Conservation (phyloP, 106 monocot genomes). For the Phalaenopsis aphrodite region DNA sequence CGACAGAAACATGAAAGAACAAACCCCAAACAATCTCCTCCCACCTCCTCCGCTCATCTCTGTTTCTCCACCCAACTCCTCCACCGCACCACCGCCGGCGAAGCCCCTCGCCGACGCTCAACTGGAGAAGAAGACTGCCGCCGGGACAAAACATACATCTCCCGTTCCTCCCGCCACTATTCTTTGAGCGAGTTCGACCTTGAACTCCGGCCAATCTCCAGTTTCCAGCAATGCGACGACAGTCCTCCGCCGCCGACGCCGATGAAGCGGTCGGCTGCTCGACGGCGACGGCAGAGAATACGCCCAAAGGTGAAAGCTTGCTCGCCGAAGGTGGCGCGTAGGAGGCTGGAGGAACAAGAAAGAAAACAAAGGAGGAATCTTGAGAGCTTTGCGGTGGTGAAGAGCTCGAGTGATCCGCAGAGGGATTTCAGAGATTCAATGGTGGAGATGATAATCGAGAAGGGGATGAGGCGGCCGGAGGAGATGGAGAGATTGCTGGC, state of each 20-base stretch:
- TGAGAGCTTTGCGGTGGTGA: conserved; percentile 66
- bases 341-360: conserved; percentile 1
- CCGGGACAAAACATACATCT: neutral
- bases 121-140: neutral
- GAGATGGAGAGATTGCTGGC: conserved; percentile 74
- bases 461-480: conserved; percentile 47
- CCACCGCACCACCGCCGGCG: neutral
- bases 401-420: conserved; percentile 54
- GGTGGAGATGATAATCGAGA: conserved; percentile 74
- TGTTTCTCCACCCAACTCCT: too few relatives aligned
- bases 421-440: conserved; percentile 80
- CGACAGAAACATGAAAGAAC: too few relatives aligned
- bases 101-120: conserved; percentile 3
- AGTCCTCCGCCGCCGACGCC: neutral
- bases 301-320: conserved; percentile 25
- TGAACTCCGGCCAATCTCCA: too few relatives aligned
- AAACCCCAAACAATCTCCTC: neutral
- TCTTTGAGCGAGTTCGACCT: neutral
- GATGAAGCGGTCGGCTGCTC: neutral
- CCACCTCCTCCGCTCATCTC: neutral
- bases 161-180: neutral
- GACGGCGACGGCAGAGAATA: neutral
- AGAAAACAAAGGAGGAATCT: conserved; percentile 1
- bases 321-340: conserved; percentile 20
- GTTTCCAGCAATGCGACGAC: neutral